Conservation (phyloP, 176 grass and related monocot species). For the Oryza coarctata region DNA sequence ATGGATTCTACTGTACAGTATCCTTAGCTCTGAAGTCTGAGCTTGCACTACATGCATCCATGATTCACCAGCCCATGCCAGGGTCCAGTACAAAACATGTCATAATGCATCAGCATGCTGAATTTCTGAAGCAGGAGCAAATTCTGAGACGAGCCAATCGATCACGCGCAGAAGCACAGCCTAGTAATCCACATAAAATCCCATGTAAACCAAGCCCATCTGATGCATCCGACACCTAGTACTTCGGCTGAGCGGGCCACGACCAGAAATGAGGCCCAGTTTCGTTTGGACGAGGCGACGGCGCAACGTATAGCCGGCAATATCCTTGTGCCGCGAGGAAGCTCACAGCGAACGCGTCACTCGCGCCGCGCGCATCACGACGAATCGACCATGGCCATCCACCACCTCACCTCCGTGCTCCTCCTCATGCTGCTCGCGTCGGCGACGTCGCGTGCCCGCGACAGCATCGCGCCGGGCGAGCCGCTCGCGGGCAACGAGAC, state of each 20-base stretch:
- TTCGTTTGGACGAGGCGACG: neutral
- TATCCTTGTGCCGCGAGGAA: neutral
- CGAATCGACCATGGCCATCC: neutral
- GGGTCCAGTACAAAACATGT: neutral
- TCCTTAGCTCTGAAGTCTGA: neutral
- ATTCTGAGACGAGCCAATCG: neutral
- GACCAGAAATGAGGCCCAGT: neutral
- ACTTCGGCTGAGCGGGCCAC: neutral
- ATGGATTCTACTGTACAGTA: neutral
- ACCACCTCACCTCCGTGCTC: neutral
- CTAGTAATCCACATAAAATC: neutral
- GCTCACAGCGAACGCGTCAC: neutral
- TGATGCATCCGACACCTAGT: neutral
- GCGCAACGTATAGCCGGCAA: neutral
- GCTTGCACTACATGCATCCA: neutral
- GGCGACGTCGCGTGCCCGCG: conserved; percentile 4
- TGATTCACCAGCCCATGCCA: neutral
- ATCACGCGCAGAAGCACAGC: neutral
- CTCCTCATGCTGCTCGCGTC: conserved; percentile 8
- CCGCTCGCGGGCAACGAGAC: conserved; percentile 40
- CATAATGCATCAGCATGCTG: neutral
- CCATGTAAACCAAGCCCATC: neutral
- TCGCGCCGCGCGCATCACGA: neutral
- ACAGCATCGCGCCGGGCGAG: conserved; percentile 36
- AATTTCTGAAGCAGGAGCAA: neutral